phyloP scores from a whole-genome alignment of 2,329 filamentous ascomycete species.

The Mycosphaerelloides madeirae region DNA sequence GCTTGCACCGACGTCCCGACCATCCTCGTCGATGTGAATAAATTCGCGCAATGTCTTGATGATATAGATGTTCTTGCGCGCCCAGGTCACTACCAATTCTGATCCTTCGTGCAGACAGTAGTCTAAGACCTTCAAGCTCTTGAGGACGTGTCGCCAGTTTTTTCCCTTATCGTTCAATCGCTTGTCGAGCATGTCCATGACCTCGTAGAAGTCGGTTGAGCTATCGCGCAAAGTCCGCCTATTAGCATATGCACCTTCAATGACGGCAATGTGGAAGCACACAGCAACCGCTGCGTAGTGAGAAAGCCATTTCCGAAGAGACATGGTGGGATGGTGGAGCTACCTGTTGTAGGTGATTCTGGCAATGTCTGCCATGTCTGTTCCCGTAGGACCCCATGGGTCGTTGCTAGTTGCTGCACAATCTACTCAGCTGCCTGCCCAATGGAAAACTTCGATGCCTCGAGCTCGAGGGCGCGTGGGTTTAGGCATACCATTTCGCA shows the following conservation, averaged over 20 bases:
- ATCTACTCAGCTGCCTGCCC: constrained; percentile 14
- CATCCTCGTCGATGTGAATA: constrained; percentile 92
- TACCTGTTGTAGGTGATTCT: constrained; percentile 98
- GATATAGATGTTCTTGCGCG: constrained; percentile 95
- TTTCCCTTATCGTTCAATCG: constrained; percentile 98
- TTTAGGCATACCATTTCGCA: constrained; percentile 75
- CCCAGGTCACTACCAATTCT: constrained; percentile 95
- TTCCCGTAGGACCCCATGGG: constrained; percentile 95
- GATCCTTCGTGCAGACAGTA: constrained; percentile 97
- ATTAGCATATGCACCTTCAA: constrained; percentile 1
- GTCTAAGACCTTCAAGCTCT: constrained; percentile 94
- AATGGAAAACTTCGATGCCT: neutral
- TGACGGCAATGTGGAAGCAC: neutral
- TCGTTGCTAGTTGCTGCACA: constrained; percentile 92
- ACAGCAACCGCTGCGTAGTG: neutral
- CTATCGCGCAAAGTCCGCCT: constrained; percentile 42
- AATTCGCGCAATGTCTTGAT: constrained; percentile 98
- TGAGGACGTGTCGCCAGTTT: constrained; percentile 98
- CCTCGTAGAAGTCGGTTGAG: constrained; percentile 96
- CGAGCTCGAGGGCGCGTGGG: neutral
- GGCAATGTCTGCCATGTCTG: constrained; percentile 98
- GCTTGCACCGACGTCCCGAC: constrained; percentile 91
- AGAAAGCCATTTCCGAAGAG: neutral
- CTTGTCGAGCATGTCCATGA: constrained; percentile 99
- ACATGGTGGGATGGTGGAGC: constrained; percentile 31